These are phyloP conservation scores for Emmonsiellopsis sp. DNA, from an alignment of 2,329 filamentous ascomycete genomes.

Conservation along the genomic window DNA sequence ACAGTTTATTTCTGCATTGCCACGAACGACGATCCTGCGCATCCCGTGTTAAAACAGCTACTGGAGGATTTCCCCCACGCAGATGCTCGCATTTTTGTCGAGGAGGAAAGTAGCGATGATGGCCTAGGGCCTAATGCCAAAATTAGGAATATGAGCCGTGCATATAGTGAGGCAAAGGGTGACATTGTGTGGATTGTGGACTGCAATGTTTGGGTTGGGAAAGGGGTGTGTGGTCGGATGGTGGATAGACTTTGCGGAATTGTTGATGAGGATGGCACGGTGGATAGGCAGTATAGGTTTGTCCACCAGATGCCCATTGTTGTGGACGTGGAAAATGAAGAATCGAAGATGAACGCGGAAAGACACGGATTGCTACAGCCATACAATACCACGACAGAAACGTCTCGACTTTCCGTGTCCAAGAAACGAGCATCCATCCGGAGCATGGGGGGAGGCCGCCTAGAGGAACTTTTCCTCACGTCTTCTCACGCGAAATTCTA, in stretches of 20 bases:
- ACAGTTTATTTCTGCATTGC: conserved; percentile 78
- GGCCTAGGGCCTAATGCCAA: conserved; percentile 93
- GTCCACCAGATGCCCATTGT: conserved; percentile 89
- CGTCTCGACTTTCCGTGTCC: conserved; percentile 16
- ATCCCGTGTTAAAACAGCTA: conserved; percentile 62
- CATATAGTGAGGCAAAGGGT: conserved; percentile 77
- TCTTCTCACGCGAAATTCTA: conserved; percentile 97
- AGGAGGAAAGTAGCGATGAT: conserved; percentile 57
- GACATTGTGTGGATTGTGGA: conserved; percentile 93
- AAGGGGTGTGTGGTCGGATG: conserved; percentile 73
- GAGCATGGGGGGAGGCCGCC: conserved; percentile 59
- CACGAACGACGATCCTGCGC: conserved; percentile 64
- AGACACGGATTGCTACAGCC: not conserved
- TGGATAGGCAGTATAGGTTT: conserved; percentile 62
- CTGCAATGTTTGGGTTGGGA: conserved; percentile 89
- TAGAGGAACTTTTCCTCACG: conserved; percentile 93
- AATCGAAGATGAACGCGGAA: conserved; percentile 20
- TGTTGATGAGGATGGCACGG: conserved; percentile 29
- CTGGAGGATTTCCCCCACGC: conserved; percentile 62
- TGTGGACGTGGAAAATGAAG: conserved; percentile 52
- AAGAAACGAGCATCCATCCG: conserved; percentile 13
- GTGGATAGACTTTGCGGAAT: conserved; percentile 76
- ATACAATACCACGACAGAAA: conserved; percentile 12
- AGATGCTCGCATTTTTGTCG: conserved; percentile 66
- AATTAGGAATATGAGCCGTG: conserved; percentile 89